Conservation (phyloP, 805 yeast genomes). For the Cyberlindnera samutprakarnensis region DNA sequence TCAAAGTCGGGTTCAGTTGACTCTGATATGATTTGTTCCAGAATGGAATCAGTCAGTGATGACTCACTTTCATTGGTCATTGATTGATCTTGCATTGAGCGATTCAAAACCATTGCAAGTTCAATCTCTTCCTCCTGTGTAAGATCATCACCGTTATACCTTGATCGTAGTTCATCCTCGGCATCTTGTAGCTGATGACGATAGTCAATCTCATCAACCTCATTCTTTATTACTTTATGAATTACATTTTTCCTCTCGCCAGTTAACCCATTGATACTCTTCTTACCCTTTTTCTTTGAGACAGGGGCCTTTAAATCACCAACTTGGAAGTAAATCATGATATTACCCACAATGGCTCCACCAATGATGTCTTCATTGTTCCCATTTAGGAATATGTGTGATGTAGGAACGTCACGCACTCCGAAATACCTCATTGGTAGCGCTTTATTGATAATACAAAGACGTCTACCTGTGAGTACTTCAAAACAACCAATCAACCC, state of each 20-base stretch:
- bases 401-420: conserved; percentile 8
- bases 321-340: conserved; percentile 18
- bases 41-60: conserved; percentile 9
- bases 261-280: conserved; percentile 6
- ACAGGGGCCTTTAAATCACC: conserved; percentile 9
- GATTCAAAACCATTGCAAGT: conserved; percentile 20
- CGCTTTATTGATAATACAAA: conserved; percentile 13
- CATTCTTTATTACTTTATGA: conserved; percentile 13
- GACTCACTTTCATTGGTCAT: conserved; percentile 4
- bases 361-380: conserved; percentile 14
- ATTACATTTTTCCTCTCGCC: conserved; percentile 16
- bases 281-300: conserved; percentile 9
- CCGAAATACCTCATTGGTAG: conserved; percentile 11
- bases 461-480: conserved; percentile 13
- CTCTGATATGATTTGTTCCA: conserved; percentile 5
- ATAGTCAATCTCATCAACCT: conserved; percentile 17
- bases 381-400: conserved; percentile 8
- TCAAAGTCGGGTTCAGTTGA: conserved; percentile 1
- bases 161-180: conserved; percentile 10
- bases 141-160: conserved; percentile 19
- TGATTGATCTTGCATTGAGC: conserved; percentile 12
- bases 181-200: conserved; percentile 8
- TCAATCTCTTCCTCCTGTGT: conserved; percentile 18
- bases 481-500: conserved; percentile 21
- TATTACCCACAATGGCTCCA: conserved; percentile 10